A percentile compares a stretch with the other conserved stretches of the same genome.
Conservation (phyloP, 495 filamentous ascomycete genomes). For the Aspergillus saccharolyticus region DNA sequence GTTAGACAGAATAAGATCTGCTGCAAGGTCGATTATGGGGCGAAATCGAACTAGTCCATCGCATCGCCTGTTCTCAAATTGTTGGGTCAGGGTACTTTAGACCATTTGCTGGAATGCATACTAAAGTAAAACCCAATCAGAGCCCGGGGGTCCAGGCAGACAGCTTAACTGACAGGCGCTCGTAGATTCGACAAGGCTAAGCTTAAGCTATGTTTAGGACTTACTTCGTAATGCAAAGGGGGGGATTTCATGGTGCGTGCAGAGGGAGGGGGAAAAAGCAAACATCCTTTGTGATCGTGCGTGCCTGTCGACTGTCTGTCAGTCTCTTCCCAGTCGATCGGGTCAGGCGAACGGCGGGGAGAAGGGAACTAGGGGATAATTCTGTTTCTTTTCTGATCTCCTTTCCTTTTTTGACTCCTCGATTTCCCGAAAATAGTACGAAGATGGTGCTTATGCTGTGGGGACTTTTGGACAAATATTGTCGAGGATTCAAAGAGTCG, state of each 20-base stretch:
- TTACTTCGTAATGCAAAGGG: background rate
- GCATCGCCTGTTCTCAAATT: background rate
- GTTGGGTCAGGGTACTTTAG: background rate
- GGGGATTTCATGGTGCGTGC: conserved; percentile 13
- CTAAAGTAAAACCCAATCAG: conserved; percentile 13
- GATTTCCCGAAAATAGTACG: background rate
- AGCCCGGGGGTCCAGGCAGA: conserved; percentile 7
- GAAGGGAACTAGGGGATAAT: too few relatives aligned
- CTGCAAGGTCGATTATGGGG: background rate
- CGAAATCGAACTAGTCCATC: background rate
- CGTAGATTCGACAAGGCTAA: conserved; percentile 22
- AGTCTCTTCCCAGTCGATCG: conserved; percentile 10
- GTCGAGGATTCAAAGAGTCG: background rate
- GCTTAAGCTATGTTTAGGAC: conserved; percentile 27
- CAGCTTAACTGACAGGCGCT: conserved; percentile 1
- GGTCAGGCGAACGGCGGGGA: conserved; percentile 13
- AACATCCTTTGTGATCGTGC: conserved; percentile 14
- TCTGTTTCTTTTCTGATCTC: background rate
- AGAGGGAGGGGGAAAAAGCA: conserved; percentile 22
- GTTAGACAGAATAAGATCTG: conserved; percentile 12
- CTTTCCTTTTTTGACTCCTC: background rate
- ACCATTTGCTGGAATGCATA: conserved; percentile 3
- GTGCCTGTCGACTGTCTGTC: conserved; percentile 10
- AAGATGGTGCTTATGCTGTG: background rate
- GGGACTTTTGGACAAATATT: background rate